Evolutionary conservation across 768 basidiomycete genomes (phyloP).

Genomic region (Suillus subaureus): DNA sequence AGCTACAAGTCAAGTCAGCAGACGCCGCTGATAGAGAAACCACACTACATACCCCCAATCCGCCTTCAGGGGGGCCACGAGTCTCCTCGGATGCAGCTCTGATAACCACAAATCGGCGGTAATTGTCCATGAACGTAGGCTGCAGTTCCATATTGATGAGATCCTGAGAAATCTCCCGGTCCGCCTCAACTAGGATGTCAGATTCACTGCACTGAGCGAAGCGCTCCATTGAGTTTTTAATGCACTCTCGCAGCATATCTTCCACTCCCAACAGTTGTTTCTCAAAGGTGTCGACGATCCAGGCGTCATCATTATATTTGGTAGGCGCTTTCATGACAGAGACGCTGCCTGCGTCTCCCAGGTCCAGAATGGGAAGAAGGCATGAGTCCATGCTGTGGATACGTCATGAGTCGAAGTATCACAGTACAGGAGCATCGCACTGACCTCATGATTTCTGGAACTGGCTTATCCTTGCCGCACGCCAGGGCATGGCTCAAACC

Average conservation of each 20-base stretch:
- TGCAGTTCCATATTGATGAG: slow-evolving; percentile 59
- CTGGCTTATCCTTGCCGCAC: slow-evolving; percentile 7
- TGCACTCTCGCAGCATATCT: slow-evolving; percentile 44
- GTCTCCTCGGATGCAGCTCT: slow-evolving; percentile 37
- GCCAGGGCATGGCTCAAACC: slow-evolving; percentile 40
- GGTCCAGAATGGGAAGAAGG: slow-evolving; percentile 26
- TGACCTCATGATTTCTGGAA: slow-evolving; percentile 16
- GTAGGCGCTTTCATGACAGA: slow-evolving; percentile 56
- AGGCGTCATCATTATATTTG: slow-evolving; percentile 25
- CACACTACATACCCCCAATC: slow-evolving; percentile 46
- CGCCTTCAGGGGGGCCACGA: slow-evolving; percentile 1
- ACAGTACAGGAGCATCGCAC: background rate
- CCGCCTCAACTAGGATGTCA: slow-evolving; percentile 38
- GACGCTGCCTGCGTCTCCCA: slow-evolving; percentile 55
- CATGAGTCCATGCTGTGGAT: slow-evolving; percentile 8
- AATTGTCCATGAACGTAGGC: slow-evolving; percentile 59
- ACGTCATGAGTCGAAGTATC: slow-evolving; percentile 7
- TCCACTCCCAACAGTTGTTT: slow-evolving; percentile 24
- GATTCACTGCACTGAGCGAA: slow-evolving; percentile 34
- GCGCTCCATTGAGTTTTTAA: slow-evolving; percentile 26
- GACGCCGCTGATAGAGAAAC: slow-evolving; percentile 8
- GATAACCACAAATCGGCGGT: slow-evolving; percentile 69
- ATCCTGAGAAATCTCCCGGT: slow-evolving; percentile 50
- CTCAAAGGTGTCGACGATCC: slow-evolving; percentile 10
- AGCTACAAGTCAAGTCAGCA: slow-evolving; percentile 41